Base-by-base conservation (phyloP, 2,329 filamentous ascomycete species). In the Lachnellula arida region DNA sequence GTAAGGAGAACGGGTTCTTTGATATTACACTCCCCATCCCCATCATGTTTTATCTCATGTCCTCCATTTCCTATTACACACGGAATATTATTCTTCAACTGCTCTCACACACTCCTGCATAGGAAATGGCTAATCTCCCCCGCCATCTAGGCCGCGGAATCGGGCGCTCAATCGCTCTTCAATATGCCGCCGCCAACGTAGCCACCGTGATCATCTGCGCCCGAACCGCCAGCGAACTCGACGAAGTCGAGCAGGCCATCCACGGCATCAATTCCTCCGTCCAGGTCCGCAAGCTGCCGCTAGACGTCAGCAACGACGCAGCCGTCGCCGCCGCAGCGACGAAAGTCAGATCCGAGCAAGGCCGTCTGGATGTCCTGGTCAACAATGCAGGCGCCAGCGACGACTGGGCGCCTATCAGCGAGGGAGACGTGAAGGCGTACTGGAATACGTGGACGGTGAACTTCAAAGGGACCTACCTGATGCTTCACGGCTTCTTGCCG, bases 181-280 rank as follows among this genome's bases (percentile, higher is more conserved):
- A 89, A 42, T 93, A 95, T 67, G 87, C 88, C 63, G 90, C 89
- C 75, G 78, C 84, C 56, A 89, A 89, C 56, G 89, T 56, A 17
- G 46, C 46, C 22, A 35, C 40, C 22, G 53, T 59, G 14, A 52
- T 56, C 39, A 47, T 59, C 23, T 56, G 54, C 19, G 54, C 57
- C 14, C 50, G 57, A 7, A 59, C 54, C 19, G 4, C 34, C 28
- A 39, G 46, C 3, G 49, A 59, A 39, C 46, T 59, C n/a, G 54
- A 59, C 5, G 39, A 15, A 6, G 47, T 57, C 11, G 46, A 51
- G 14, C 15, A 42, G 5, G n/a, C 32, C 12, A 57, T 56, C 32
- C 51, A 51, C 14, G 40, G 35, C 14, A 39, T 51, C 19, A 48
- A 48, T 15, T 17, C 54, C 2, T 19, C 12, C 17, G 48, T 54